Percentiles rank a stretch among this genome's conserved stretches.
Evolutionary conservation across 345 rosid species (phyloP).

Genomic region (Gossypium australe): DNA sequence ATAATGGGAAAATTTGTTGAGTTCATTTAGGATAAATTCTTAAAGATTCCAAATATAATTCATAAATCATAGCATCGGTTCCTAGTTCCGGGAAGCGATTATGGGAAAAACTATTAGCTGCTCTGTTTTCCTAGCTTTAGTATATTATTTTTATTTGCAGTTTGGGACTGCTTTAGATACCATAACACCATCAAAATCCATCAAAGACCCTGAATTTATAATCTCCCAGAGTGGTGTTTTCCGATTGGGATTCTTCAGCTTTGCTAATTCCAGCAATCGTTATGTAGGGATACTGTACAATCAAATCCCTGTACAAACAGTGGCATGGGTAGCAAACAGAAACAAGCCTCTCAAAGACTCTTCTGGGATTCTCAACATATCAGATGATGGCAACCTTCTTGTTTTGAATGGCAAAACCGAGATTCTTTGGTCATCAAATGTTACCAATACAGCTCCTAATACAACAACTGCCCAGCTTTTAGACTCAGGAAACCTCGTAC

Average conservation of each 20-base stretch:
- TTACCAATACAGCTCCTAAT: not conserved
- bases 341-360: not conserved
- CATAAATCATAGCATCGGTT: too few relatives aligned
- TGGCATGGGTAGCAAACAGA: not conserved
- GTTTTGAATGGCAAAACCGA: not conserved
- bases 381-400: not conserved
- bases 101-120: not conserved
- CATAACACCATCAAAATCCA: slow-evolving; percentile 25
- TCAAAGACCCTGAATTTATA: slow-evolving; percentile 35
- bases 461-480: slow-evolving; percentile 24
- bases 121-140: not conserved
- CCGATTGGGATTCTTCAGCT: slow-evolving; percentile 48
- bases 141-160: slow-evolving; percentile 6
- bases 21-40: too few relatives aligned
- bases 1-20: too few relatives aligned
- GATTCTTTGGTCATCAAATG: slow-evolving; percentile 15
- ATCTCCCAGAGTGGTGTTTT: slow-evolving; percentile 24
- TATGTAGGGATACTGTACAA: slow-evolving; percentile 3
- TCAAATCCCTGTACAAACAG: not conserved
- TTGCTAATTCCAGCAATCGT: not conserved
- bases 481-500: slow-evolving; percentile 47
- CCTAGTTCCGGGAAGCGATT: not conserved
- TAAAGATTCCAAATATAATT: not conserved
- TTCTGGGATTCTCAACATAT: not conserved
- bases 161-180: slow-evolving; percentile 25